Evolutionary conservation across 306 rosid genomes (phyloP), one percentile per base, ranked within the genome.

Genomic region (Sesbania bispinosa): DNA sequence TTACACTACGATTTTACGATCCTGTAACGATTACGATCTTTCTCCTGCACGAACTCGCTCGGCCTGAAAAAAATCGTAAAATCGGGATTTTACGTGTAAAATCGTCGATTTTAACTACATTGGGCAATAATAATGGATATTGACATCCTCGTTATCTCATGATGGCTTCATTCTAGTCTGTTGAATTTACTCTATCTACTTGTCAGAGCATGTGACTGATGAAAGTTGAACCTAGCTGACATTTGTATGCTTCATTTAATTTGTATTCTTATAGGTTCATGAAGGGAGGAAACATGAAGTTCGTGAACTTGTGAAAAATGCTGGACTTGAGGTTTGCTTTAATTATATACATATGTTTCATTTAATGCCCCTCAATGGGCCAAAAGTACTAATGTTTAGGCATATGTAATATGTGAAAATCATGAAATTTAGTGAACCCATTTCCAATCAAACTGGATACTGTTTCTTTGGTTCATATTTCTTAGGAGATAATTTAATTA

Each of bases 231-330:
- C 73, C 53, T 71, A 30, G 14, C 11, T 70, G 74, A 63, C 43
- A 30, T 46, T 74, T 91, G 62, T 29, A 76, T 79, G 16, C 62
- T 79, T 76, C 35, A 32, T 29, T 62, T 82, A 63, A 62, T 19
- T 59, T 82, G 77, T 10, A 73, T 59, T 75, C 52, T 64, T 75
- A 27, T 69, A 90, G 98, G 98, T 93, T 67, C 97, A 93, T 81
- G 98, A 93, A 29, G 98, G 98, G 79, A 90, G 98, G 88, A 90
- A 93, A 83, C 98, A 88, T 19, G 98, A 93, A 82, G 98, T 90
- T 62, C 91, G 97, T 62, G 98, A 88, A 66, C 96, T 93, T 21
- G 96, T 93, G 55, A 93, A 90, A 86, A 79, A 54, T 50, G 97
- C 97, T 62, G 94, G 97, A 60, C 95, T 90, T 67, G 94, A 88